These are phyloP conservation scores for Vitis hybrid DNA, from an alignment of 177 flowering plant genomes.

Conservation along the genomic window DNA sequence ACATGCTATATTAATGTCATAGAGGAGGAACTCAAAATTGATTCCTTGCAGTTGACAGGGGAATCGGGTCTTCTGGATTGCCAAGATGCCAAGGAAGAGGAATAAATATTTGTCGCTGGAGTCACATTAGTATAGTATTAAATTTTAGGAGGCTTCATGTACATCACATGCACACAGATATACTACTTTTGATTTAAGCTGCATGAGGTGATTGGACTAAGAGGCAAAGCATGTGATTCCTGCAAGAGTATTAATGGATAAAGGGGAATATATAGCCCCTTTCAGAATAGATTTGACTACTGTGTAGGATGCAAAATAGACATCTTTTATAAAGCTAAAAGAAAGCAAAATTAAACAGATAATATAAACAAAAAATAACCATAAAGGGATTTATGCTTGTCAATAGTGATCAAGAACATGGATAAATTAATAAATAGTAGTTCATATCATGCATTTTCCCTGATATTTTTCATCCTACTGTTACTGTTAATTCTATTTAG, in stretches of 20 bases:
- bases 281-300: background rate
- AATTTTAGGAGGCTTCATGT: slow-evolving; percentile 9
- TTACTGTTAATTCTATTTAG: too few species aligned
- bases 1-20: background rate
- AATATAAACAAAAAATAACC: too few species aligned
- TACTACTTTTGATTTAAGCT: slow-evolving; percentile 7
- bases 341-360: background rate
- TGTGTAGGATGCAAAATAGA: background rate
- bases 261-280: background rate
- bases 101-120: background rate
- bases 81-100: slow-evolving; percentile 3
- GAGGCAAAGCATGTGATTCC: slow-evolving; percentile 19
- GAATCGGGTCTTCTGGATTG: slow-evolving; percentile 1
- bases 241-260: slow-evolving; percentile 2
- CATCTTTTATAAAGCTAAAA: background rate
- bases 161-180: slow-evolving; percentile 13
- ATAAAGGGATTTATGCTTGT: too few species aligned
- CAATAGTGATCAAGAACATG: too few species aligned
- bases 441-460: too few species aligned
- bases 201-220: slow-evolving; percentile 13
- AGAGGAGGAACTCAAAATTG: background rate
- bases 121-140: background rate
- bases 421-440: too few species aligned
- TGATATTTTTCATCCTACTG: background rate
- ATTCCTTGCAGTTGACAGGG: background rate